Base-by-base conservation (phyloP, 2,329 filamentous ascomycete genomes). In the Trichoderma gracile region DNA sequence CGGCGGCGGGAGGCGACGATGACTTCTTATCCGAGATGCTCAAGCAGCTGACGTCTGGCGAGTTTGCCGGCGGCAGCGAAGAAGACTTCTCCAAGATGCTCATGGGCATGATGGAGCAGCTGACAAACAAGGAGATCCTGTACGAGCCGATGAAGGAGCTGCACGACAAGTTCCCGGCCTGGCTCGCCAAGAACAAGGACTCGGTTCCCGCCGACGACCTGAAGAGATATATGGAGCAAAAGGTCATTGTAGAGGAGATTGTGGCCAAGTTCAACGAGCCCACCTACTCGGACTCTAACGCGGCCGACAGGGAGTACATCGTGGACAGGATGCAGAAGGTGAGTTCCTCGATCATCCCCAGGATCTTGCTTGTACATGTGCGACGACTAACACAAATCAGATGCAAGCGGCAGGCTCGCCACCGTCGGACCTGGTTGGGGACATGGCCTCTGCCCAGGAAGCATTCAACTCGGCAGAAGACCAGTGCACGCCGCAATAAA, bases 131-230 rank as follows among this genome's bases (percentile, higher is more conserved):
- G 81, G 95, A 98, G 70, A 97, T 99, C 68, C 79, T 99, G 57
- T 98, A 98, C 75, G 94, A 99, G 79, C 95, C 95, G 2, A 97
- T 99, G 93, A 97, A 97, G 80, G 95, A 99, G 78, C 81, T 99
- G 54, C 81, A 96, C 75, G 89, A 92, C 60, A 98, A 97, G 77
- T 99, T 95, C 73, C 94, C 93, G 0, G 87, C 79, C 2, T 99
- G 95, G 94, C 83, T 99, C 75, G 84, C 85, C 71, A 89, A 91
- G 78, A 94, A 97, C 75, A 82, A 82, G 70, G 84, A 79, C 46
- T 86, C 81, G 25, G 88, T 87, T 58, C 78, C 88, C 2, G 77
- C 84, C 58, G 91, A 90, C 55, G 94, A 98, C 72, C 75, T 93
- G 74, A 86, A 87, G 73, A 82, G 93, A 65, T 98, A 96, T 75